Percentiles rank a stretch among this genome's conserved stretches.
Conservation (phyloP, 2,329 filamentous ascomycete genomes). For the Aureobasidium musti region DNA sequence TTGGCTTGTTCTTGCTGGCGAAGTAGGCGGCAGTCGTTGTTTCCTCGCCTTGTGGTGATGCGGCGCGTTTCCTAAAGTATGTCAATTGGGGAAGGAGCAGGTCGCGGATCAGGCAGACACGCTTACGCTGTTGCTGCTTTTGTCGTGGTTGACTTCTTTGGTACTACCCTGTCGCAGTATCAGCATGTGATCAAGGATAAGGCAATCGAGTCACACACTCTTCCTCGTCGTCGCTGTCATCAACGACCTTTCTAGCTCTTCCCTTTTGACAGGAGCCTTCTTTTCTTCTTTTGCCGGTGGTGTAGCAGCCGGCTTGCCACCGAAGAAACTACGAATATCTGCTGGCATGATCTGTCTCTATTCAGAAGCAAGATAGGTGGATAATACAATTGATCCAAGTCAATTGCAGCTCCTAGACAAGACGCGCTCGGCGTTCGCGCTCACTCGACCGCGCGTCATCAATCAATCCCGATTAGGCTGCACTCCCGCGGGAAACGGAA, state of each 20-base stretch:
- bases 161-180: slow-evolving; percentile 44
- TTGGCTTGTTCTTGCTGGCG: slow-evolving; percentile 56
- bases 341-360: slow-evolving; percentile 61
- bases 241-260: slow-evolving; percentile 66
- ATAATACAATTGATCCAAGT: slow-evolving; percentile 1
- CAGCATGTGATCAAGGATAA: slow-evolving; percentile 34
- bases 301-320: slow-evolving; percentile 66
- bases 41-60: slow-evolving; percentile 55
- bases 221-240: slow-evolving; percentile 78
- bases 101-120: slow-evolving; percentile 7
- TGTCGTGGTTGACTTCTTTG: slow-evolving; percentile 57
- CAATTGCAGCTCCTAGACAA: background rate
- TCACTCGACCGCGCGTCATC: slow-evolving; percentile 22
- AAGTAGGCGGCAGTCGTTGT: slow-evolving; percentile 67
- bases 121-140: slow-evolving; percentile 34
- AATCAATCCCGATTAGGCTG: slow-evolving; percentile 20
- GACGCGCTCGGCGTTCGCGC: slow-evolving; percentile 15
- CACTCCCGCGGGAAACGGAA: slow-evolving; percentile 17
- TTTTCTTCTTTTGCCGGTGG: slow-evolving; percentile 50
- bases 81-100: slow-evolving; percentile 39
- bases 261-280: slow-evolving; percentile 49
- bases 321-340: slow-evolving; percentile 91
- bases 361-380: background rate
- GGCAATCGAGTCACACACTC: slow-evolving; percentile 32
- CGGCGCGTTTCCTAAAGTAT: slow-evolving; percentile 51